Conservation (phyloP, 75 land plant species). For the Selaginella tamariscina region DNA sequence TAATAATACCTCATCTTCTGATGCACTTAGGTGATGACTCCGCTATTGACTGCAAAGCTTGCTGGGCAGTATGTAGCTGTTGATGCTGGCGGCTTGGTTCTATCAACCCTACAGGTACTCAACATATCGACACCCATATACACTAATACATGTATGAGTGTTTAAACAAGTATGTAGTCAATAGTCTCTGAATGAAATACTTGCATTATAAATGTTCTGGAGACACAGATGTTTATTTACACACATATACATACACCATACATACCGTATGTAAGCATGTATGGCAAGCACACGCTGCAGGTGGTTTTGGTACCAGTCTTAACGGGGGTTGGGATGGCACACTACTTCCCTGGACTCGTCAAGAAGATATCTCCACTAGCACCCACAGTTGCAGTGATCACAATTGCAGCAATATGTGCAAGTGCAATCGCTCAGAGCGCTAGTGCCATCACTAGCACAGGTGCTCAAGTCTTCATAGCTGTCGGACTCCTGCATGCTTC, state of each 20-base stretch:
- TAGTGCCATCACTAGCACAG: conserved; percentile 57
- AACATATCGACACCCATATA: neutral
- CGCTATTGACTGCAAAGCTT: conserved; percentile 73
- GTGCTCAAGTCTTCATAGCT: conserved; percentile 53
- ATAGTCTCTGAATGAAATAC: too few relatives aligned
- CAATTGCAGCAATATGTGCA: conserved; percentile 65
- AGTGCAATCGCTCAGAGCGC: conserved; percentile 84
- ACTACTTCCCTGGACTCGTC: conserved; percentile 47
- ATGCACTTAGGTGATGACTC: conserved; percentile 74
- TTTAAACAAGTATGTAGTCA: too few relatives aligned
- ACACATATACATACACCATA: too few relatives aligned
- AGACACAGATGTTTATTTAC: too few relatives aligned
- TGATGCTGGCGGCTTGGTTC: conserved; percentile 49
- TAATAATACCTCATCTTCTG: neutral
- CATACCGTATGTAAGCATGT: too few relatives aligned
- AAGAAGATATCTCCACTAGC: conserved; percentile 49
- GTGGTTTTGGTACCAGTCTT: conserved; percentile 86
- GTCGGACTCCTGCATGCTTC: conserved; percentile 43
- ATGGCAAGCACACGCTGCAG: too few relatives aligned
- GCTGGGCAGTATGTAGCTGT: conserved; percentile 89
- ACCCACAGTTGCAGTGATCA: conserved; percentile 62
- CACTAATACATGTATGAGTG: neutral
- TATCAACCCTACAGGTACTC: conserved; percentile 46
- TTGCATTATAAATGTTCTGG: too few relatives aligned
- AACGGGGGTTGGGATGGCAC: conserved; percentile 61